phyloP scores from a whole-genome alignment of 139 green algal genomes.

The Astrephomene gubernaculifera region DNA sequence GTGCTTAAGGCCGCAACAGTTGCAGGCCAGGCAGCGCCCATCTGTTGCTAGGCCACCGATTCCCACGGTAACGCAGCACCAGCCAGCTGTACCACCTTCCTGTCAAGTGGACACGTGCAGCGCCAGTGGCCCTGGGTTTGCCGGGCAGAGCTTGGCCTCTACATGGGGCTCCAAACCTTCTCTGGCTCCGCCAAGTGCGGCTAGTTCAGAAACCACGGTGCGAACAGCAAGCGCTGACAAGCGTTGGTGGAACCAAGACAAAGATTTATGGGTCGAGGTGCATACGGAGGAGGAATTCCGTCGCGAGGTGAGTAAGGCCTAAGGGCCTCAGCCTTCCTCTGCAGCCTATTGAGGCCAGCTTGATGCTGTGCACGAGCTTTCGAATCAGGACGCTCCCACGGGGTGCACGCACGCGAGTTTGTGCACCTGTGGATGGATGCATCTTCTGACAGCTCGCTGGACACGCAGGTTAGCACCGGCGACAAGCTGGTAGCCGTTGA shows the following conservation, averaged over 20 bases:
- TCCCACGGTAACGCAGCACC: not conserved
- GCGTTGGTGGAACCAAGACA: slow-evolving; percentile 61
- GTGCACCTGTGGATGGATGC: too few relatives aligned
- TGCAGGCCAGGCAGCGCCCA: not conserved
- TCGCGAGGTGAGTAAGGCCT: slow-evolving; percentile 27
- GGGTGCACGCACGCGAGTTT: too few relatives aligned
- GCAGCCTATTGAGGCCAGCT: too few relatives aligned
- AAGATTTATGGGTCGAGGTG: slow-evolving; percentile 58
- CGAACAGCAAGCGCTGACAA: not conserved
- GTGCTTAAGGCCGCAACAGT: not conserved
- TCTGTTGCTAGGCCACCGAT: not conserved
- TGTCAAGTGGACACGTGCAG: slow-evolving; percentile 16
- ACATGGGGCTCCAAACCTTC: not conserved
- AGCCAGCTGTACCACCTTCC: not conserved
- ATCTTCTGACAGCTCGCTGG: too few relatives aligned
- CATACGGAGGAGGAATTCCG: slow-evolving; percentile 58
- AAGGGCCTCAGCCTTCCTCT: not conserved
- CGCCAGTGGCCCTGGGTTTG: not conserved
- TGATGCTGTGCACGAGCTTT: too few relatives aligned
- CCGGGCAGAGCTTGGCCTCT: not conserved
- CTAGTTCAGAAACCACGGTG: not conserved
- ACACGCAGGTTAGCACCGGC: slow-evolving; percentile 33
- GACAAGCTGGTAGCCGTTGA: slow-evolving; percentile 57
- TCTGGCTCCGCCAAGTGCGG: not conserved
- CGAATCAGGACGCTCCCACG: too few relatives aligned